These are phyloP conservation scores for Nakaseomyces bracarensis DNA, from an alignment of 1,139 yeast species.

Conservation along the genomic window DNA sequence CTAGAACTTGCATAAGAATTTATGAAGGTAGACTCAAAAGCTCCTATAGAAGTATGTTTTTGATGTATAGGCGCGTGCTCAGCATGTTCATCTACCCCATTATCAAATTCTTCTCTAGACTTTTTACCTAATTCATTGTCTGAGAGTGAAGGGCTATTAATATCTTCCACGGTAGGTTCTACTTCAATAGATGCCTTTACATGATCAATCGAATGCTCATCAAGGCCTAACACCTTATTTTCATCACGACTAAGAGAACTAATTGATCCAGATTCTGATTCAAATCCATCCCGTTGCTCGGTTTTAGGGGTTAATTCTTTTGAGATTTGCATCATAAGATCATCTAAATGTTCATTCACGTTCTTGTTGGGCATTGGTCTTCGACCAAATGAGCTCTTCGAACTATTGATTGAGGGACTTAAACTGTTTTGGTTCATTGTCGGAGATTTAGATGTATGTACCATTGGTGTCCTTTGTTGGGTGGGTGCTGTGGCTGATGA, in stretches of 20 bases:
- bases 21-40: slow-evolving; percentile 1
- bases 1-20: slow-evolving; percentile 3
- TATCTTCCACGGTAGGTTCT: too few species aligned
- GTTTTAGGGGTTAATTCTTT: slow-evolving; percentile 28
- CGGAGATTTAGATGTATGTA: not conserved
- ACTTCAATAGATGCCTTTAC: too few species aligned
- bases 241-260: not conserved
- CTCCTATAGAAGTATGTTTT: not conserved
- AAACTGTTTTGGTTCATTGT: not conserved
- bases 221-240: too few species aligned
- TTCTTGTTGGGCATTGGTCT: slow-evolving; percentile 11
- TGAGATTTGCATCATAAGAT: slow-evolving; percentile 28
- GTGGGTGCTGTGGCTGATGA: not conserved
- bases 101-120: not conserved
- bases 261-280: not conserved
- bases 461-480: not conserved
- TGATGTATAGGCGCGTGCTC: not conserved
- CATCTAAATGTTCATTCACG: slow-evolving; percentile 27
- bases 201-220: too few species aligned
- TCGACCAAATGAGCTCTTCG: slow-evolving; percentile 9
- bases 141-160: not conserved
- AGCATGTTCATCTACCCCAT: not conserved
- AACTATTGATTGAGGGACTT: slow-evolving; percentile 10
- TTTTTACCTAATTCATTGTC: not conserved
- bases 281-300: slow-evolving; percentile 7